Base-by-base conservation (phyloP, 805 yeast genomes). In the Tetrapisispora namnaoensis region DNA sequence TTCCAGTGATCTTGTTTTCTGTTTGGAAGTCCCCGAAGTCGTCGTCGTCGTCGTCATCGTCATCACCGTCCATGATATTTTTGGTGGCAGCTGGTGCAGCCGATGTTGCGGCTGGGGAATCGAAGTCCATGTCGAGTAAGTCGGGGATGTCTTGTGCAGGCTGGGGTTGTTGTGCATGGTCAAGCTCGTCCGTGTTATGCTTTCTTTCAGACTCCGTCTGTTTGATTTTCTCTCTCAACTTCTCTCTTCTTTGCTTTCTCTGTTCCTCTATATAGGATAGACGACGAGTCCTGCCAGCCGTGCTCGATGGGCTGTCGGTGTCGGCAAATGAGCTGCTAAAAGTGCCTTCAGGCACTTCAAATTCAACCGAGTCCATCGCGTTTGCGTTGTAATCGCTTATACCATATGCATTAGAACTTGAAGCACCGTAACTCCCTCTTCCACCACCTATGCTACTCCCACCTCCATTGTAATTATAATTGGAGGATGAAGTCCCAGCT, bases 1-100 rank as follows among this genome's bases (percentile, higher is more conserved):
- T 32, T 3, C 24, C 43, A 3, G 28, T 28, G 32, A 16, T 21
- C 20, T 46, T 47, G 21, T 48, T 46, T 35, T 59, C 59, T 42
- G 55, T 51, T 56, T 62, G 63, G 54, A 62, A 59, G 44, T 64
- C 65, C 32, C 71, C 69, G 52, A 62, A 62, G n/a, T 59, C 66
- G 52, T 65, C 65, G 37, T 60, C 63, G 16, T 58, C 58, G 10
- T 55, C 60, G 18, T 57, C 59, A 35, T 47, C 51, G n/a, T 48
- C 28, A 16, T 59, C 66, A 51, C 65, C 65, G 37, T 60, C 62
- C 14, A 57, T 57, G 10, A 24, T 48, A 18, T n/a, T 35, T 28
- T 18, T 18, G 14, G 22, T 41, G 32, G 43, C 36, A 6, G 42
- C 37, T 9, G 39, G 16, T 18, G 37, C 21, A 18, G 44, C 21